Conservation (phyloP, 2,329 filamentous ascomycete species). For the Penicillium capsulatum region DNA sequence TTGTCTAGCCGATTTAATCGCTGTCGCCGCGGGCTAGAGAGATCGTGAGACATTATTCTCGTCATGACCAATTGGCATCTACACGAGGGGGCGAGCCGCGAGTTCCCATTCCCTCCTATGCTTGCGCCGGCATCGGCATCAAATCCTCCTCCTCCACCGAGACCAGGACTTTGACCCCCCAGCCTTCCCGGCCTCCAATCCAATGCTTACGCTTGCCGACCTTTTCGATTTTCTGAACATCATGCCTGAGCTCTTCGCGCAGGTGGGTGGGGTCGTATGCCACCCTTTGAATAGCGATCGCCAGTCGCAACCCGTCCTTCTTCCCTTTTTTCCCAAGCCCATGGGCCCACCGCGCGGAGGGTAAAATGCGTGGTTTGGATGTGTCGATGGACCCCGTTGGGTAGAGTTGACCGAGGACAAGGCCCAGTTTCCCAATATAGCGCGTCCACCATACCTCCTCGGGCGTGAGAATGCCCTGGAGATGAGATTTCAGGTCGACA, state of each 20-base stretch:
- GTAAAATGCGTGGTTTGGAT: slow-evolving; percentile 24
- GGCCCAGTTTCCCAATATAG: slow-evolving; percentile 31
- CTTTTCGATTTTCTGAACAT: slow-evolving; percentile 30
- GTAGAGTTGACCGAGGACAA: slow-evolving; percentile 29
- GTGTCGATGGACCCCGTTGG: slow-evolving; percentile 28
- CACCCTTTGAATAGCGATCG: slow-evolving; percentile 23
- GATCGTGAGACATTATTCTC: too few relatives aligned
- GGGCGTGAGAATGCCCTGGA: slow-evolving; percentile 27
- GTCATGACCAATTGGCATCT: too few relatives aligned
- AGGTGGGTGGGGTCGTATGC: slow-evolving; percentile 23
- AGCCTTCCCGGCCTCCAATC: slow-evolving; percentile 30
- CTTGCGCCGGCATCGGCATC: slow-evolving; percentile 1
- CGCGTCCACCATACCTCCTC: slow-evolving; percentile 37
- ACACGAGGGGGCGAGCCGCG: too few relatives aligned
- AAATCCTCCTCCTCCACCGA: slow-evolving; percentile 19
- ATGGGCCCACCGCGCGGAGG: slow-evolving; percentile 27
- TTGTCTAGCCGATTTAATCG: too few relatives aligned
- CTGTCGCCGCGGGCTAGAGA: too few relatives aligned
- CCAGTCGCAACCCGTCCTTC: slow-evolving; percentile 28
- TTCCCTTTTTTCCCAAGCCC: slow-evolving; percentile 33
- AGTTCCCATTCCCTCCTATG: slow-evolving; percentile 1
- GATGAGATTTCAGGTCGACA: slow-evolving; percentile 24
- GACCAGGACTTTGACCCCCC: slow-evolving; percentile 25
- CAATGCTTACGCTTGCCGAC: slow-evolving; percentile 38
- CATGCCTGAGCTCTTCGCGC: slow-evolving; percentile 22